Base-by-base conservation (phyloP, 73 alveolate genomes). In the Tetrahymena borealis region DNA sequence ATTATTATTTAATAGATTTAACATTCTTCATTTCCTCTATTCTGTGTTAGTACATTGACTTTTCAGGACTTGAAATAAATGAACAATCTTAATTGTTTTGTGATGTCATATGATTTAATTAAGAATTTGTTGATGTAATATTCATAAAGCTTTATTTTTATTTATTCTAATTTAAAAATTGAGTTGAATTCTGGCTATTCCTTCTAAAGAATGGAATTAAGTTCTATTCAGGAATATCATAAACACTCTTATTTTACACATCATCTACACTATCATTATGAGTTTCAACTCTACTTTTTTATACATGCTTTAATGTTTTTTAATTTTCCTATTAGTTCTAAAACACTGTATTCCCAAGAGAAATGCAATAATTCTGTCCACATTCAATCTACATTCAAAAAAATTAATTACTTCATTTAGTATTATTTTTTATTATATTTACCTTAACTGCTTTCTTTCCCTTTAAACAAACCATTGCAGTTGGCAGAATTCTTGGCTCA, bases 401-500 rank as follows among this genome's bases (percentile, higher is more conserved):
- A 5, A 24, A 60, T 60, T 60, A 18, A 24, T 60, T 60, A 0
- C 9, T 10, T 3, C 28, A 3, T 9, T 11, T 13, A 16, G 35
- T 35, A 24, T 20, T 60, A 7, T 5, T 8, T 13, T 15, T 3
- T n/a, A 60, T 60, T n/a, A 42, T n/a, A 60, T 24, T 60, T 60
- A 60, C 85, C 28, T 60, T 8, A n/a, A 60, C 37, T 24, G 85
- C 91, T 24, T 78, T 40, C 92, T 91, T 92, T 16, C 94, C 95
- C 39, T 94, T 79, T 8, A 96, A 90, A 28, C 78, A 39, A 28
- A 32, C 37, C 78, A 96, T 78, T 8, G 90, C 33, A 15, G 94
- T 35, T 33, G 98, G 98, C 31, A 42, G 40, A 7, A 40, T 35
- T 90, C 94, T 79, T 11, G 94, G 92, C 39, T 91, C 90, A 13